phyloP scores from a whole-genome alignment of 495 filamentous ascomycete genomes.

The Tuber melanosporum region DNA sequence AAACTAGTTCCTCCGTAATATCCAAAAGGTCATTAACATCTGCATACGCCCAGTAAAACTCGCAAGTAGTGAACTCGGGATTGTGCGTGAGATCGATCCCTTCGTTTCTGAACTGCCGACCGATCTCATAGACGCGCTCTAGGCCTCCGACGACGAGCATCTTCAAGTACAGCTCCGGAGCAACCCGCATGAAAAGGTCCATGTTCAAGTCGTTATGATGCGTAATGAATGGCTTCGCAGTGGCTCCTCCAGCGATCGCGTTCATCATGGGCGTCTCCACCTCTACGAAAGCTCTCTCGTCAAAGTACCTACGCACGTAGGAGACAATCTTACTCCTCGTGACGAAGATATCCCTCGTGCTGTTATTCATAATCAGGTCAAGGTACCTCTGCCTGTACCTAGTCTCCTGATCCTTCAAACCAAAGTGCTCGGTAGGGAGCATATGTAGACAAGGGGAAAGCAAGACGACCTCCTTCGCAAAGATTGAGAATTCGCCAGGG shows the following conservation, averaged over 20 bases:
- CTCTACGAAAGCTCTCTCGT: constrained; percentile 76
- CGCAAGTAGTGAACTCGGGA: constrained; percentile 94
- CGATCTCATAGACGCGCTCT: constrained; percentile 87
- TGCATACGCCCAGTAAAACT: constrained; percentile 95
- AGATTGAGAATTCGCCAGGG: constrained; percentile 87
- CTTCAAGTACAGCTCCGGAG: constrained; percentile 94
- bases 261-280: constrained; percentile 99
- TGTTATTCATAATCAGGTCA: constrained; percentile 92
- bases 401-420: constrained; percentile 90
- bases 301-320: constrained; percentile 81
- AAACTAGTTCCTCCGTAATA: constrained; percentile 88
- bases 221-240: constrained; percentile 89
- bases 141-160: constrained; percentile 89
- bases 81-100: constrained; percentile 96
- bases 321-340: constrained; percentile 76
- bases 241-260: constrained; percentile 88
- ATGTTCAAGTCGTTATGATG: constrained; percentile 91
- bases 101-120: constrained; percentile 88
- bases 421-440: constrained; percentile 84
- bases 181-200: constrained; percentile 90
- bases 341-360: constrained; percentile 68
- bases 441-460: constrained; percentile 89
- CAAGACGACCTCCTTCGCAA: constrained; percentile 75
- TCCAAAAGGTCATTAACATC: constrained; percentile 91
- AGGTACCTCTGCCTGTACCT: constrained; percentile 86